A percentile compares a stretch with the other conserved stretches of the same genome.
Evolutionary conservation across 2,329 filamentous ascomycete species (phyloP).

Genomic region (Metarhizium humberi): DNA sequence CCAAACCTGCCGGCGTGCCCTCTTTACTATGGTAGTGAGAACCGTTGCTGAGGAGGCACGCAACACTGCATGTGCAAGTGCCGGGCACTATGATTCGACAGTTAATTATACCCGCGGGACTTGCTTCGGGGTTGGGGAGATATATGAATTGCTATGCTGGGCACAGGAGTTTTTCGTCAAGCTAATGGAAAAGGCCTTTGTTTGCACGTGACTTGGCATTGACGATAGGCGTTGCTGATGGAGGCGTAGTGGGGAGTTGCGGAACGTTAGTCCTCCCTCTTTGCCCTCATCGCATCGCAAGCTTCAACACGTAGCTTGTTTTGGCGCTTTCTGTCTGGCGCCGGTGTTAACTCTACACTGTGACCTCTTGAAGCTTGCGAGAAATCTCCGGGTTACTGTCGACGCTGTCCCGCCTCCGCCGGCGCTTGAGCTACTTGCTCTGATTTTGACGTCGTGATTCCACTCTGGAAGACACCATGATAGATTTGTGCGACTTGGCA

Average conservation of each 20-base stretch:
- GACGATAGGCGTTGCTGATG: background rate
- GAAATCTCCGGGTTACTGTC: background rate
- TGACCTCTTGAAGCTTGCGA: background rate
- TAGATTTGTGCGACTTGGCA: constrained; percentile 26
- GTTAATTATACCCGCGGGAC: no score
- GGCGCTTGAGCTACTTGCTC: constrained; percentile 2
- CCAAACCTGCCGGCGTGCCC: no score
- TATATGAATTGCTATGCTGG: no score
- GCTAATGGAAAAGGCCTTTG: no score
- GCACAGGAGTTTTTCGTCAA: no score
- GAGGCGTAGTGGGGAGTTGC: constrained; percentile 10
- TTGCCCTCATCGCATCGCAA: constrained; percentile 17
- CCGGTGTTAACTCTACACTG: constrained; percentile 1
- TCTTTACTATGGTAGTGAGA: no score
- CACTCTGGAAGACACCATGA: constrained; percentile 29
- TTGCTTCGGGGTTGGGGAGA: no score
- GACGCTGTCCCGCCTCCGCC: background rate
- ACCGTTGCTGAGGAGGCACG: no score
- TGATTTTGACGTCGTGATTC: constrained; percentile 12
- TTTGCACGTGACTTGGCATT: background rate
- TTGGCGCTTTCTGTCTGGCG: constrained; percentile 12
- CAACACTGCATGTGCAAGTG: no score
- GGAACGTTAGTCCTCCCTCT: constrained; percentile 13
- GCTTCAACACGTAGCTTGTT: constrained; percentile 15
- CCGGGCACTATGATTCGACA: no score